Evolutionary conservation across 140 eudicot species (phyloP).

Genomic region (Cichorium intybus): DNA sequence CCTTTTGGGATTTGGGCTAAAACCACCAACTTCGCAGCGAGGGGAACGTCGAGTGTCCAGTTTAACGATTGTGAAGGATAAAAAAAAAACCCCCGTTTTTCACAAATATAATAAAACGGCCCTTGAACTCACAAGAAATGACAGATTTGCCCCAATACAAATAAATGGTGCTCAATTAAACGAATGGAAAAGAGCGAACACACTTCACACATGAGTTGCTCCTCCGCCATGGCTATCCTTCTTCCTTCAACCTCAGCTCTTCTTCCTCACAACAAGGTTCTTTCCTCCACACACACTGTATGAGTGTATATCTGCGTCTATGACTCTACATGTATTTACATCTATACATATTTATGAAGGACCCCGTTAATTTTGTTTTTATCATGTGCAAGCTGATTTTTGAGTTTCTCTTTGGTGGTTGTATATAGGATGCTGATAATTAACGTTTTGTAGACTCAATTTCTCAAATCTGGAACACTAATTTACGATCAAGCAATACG

Average conservation of each 20-base stretch:
- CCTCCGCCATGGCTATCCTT: constrained; percentile 27
- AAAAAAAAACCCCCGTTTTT: background rate
- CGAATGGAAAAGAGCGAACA: background rate
- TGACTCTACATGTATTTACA: background rate
- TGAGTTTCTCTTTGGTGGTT: background rate
- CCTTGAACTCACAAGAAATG: constrained; percentile 1
- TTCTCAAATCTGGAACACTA: background rate
- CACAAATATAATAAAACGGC: background rate
- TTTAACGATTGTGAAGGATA: background rate
- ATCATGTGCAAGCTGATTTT: background rate
- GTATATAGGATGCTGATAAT: background rate
- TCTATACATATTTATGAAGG: background rate
- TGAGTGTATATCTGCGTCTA: background rate
- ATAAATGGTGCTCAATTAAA: constrained; percentile 21
- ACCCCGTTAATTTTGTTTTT: background rate
- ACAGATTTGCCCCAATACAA: constrained; percentile 7
- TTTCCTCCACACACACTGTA: background rate
- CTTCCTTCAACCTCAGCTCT: constrained; percentile 36
- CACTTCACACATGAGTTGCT: constrained; percentile 4
- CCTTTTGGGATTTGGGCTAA: no score
- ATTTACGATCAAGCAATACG: background rate
- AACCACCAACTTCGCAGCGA: no score
- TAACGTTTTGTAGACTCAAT: background rate
- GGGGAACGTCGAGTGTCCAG: no score
- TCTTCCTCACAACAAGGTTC: constrained; percentile 33